These are phyloP conservation scores for Clathrospora elynae DNA, from an alignment of 2,329 filamentous ascomycete species.

Conservation along the genomic window DNA sequence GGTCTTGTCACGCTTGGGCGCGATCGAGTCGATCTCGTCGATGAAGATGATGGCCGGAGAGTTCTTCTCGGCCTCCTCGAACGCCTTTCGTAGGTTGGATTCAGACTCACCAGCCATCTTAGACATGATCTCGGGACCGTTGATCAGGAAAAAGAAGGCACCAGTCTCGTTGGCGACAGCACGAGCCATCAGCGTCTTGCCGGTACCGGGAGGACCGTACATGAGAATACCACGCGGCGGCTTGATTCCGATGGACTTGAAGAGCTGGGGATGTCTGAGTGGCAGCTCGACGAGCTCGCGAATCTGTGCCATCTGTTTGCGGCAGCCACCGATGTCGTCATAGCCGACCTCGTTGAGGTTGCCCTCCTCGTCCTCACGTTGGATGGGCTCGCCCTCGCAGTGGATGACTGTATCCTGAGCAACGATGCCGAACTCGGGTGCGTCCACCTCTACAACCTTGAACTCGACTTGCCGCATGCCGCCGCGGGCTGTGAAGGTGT, in stretches of 20 bases:
- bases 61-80: slow-evolving; percentile 99
- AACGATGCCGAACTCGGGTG: slow-evolving; percentile 97
- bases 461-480: slow-evolving; percentile 99
- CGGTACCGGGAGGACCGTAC: slow-evolving; percentile 91
- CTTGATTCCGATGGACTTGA: slow-evolving; percentile 99
- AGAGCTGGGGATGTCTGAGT: slow-evolving; percentile 94
- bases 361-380: slow-evolving; percentile 98
- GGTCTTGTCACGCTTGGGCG: slow-evolving; percentile 99
- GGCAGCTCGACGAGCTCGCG: slow-evolving; percentile 98
- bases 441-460: slow-evolving; percentile 98
- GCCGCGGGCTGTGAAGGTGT: slow-evolving; percentile 95
- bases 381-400: slow-evolving; percentile 95
- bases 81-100: slow-evolving; percentile 97
- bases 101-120: slow-evolving; percentile 99
- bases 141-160: slow-evolving; percentile 99
- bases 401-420: slow-evolving; percentile 99
- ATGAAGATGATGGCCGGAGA: slow-evolving; percentile 99
- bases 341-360: slow-evolving; percentile 99
- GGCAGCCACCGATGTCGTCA: slow-evolving; percentile 98
- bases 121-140: slow-evolving; percentile 99
- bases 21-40: slow-evolving; percentile 98
- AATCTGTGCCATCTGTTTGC: slow-evolving; percentile 99
- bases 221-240: slow-evolving; percentile 97
- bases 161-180: slow-evolving; percentile 98
- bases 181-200: slow-evolving; percentile 99